Conservation (phyloP, 192 early-diverging fungal species). For the Pecoramyces ruminantium region DNA sequence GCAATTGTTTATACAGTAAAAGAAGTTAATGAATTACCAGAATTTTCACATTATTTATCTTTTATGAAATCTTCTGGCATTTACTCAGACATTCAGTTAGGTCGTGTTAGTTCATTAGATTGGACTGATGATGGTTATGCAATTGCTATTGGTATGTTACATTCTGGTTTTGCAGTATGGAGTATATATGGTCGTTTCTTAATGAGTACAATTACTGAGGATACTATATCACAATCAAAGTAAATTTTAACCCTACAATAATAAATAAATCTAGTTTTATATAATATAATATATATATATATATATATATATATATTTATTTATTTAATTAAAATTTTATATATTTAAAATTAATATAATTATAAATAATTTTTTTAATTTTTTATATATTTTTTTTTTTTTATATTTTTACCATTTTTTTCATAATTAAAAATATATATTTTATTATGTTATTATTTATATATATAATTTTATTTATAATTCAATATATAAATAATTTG, state of each 20-base stretch:
- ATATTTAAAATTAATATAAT: no score
- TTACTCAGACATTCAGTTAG: slow-evolving; percentile 4
- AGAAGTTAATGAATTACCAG: slow-evolving; percentile 19
- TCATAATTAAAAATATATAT: no score
- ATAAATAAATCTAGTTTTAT: no score
- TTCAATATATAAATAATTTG: no score
- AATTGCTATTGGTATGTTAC: slow-evolving; percentile 45
- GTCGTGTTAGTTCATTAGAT: slow-evolving; percentile 26
- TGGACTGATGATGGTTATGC: slow-evolving; percentile 62
- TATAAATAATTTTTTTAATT: no score
- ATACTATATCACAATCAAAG: slow-evolving; percentile 15
- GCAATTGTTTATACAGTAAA: slow-evolving; percentile 29
- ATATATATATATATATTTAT: no score
- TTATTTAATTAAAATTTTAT: no score
- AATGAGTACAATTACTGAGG: slow-evolving; percentile 32
- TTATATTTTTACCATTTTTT: no score
- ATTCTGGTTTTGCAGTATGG: slow-evolving; percentile 56
- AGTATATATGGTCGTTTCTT: slow-evolving; percentile 55
- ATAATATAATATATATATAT: no score
- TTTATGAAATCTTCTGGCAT: slow-evolving; percentile 2
- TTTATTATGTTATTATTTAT: no score
- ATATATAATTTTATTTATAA: no score
- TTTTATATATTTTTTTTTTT: no score
- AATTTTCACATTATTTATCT: slow-evolving; percentile 27
- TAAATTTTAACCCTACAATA: slow-evolving; percentile 2